phyloP scores from a whole-genome alignment of 257 asterid genomes.

The Anisodus tanguticus region DNA sequence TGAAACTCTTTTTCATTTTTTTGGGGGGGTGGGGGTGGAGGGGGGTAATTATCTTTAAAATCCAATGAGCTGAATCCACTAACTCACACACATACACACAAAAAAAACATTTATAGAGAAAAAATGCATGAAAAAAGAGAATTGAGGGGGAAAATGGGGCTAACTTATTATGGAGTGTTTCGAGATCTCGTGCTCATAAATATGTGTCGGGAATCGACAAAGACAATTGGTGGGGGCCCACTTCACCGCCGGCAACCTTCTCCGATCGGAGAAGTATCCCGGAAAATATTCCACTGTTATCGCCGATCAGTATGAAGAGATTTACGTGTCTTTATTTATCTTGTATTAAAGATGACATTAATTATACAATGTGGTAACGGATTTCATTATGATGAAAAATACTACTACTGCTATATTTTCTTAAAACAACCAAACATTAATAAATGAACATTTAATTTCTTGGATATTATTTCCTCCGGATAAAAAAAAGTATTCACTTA shows the following conservation, averaged over 20 bases:
- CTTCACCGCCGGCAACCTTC: constrained; percentile 36
- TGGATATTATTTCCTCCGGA: too few species aligned
- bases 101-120: constrained; percentile 1
- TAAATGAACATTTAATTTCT: too few species aligned
- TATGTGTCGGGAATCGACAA: constrained; percentile 42
- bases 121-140: constrained; percentile 15
- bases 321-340: background rate
- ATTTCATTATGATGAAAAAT: too few species aligned
- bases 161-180: constrained; percentile 31
- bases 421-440: too few species aligned
- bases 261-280: constrained; percentile 43
- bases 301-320: background rate
- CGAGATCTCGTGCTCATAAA: constrained; percentile 67
- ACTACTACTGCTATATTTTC: too few species aligned
- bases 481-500: too few species aligned
- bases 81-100: background rate
- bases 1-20: too few species aligned
- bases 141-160: constrained; percentile 16
- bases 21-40: background rate
- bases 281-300: constrained; percentile 17
- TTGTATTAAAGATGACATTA: too few species aligned
- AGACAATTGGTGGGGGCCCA: constrained; percentile 50
- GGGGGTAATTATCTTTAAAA: background rate
- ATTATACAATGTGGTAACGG: too few species aligned
- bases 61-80: background rate